Percentiles rank a stretch among this genome's conserved stretches.
phyloP scores from a whole-genome alignment of 2,329 filamentous ascomycete genomes.

The Penicillium olsonii region DNA sequence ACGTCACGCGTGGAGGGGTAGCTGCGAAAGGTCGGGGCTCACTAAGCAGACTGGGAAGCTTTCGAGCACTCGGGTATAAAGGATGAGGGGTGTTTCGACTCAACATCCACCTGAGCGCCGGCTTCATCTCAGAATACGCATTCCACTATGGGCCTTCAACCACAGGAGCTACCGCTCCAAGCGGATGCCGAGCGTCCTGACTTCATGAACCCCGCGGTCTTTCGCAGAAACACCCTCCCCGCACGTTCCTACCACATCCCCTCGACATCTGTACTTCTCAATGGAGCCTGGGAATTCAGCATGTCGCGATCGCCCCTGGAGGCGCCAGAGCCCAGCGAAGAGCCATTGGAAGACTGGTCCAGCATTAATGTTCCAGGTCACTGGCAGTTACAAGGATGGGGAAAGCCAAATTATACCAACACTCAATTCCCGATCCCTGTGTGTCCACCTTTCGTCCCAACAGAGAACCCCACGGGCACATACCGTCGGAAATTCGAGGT shows the following conservation, averaged over 20 bases:
- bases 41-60: not conserved
- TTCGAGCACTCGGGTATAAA: not conserved
- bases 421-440: slow-evolving; percentile 65
- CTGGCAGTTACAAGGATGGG: slow-evolving; percentile 70
- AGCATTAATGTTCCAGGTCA: slow-evolving; percentile 63
- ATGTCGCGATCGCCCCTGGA: slow-evolving; percentile 50
- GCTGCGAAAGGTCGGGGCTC: not conserved
- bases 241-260: slow-evolving; percentile 57
- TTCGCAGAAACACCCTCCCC: slow-evolving; percentile 56
- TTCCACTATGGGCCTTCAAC: not conserved
- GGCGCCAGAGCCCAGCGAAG: slow-evolving; percentile 32
- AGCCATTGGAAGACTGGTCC: slow-evolving; percentile 5
- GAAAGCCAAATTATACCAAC: slow-evolving; percentile 68
- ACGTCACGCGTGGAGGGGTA: not conserved
- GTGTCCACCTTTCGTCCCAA: slow-evolving; percentile 62
- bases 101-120: not conserved
- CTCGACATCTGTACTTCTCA: slow-evolving; percentile 48
- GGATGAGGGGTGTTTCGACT: not conserved
- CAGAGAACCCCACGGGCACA: slow-evolving; percentile 64
- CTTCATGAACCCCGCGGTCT: slow-evolving; percentile 35
- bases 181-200: slow-evolving; percentile 7
- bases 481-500: slow-evolving; percentile 60
- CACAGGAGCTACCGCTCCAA: not conserved
- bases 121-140: not conserved
- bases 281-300: slow-evolving; percentile 61